These are phyloP conservation scores for Ustilago cynodontis DNA, from an alignment of 1,284 basidiomycete species.

Conservation along the genomic window DNA sequence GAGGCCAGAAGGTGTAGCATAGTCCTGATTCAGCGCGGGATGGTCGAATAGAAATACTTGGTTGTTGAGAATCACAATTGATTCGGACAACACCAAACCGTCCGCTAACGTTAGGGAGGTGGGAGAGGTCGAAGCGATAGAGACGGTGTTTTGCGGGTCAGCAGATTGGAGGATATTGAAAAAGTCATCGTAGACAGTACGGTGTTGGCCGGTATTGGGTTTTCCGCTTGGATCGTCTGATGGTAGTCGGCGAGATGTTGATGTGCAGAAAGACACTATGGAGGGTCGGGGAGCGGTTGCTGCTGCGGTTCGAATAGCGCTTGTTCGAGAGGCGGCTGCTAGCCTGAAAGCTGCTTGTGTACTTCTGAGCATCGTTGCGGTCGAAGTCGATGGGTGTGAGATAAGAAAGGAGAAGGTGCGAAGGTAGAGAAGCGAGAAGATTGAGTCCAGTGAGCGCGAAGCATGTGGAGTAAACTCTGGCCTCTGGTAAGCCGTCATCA, in stretches of 20 bases:
- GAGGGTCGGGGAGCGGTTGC: background rate
- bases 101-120: constrained; percentile 59
- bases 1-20: constrained; percentile 56
- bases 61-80: constrained; percentile 86
- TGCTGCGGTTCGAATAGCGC: background rate
- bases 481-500: constrained; percentile 22
- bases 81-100: constrained; percentile 81
- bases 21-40: constrained; percentile 72
- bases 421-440: background rate
- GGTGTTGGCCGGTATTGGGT: constrained; percentile 57
- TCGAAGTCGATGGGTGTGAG: background rate
- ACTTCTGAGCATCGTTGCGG: background rate
- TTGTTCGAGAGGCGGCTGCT: background rate
- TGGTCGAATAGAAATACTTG: constrained; percentile 89
- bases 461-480: constrained; percentile 15
- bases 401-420: background rate
- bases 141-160: constrained; percentile 14
- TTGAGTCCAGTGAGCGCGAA: background rate
- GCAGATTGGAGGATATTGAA: constrained; percentile 55
- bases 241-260: constrained; percentile 2
- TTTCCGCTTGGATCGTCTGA: constrained; percentile 62
- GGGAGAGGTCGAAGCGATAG: constrained; percentile 44
- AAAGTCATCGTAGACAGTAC: constrained; percentile 64
- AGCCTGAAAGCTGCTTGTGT: background rate
- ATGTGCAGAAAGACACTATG: constrained; percentile 1